Evolutionary conservation across 495 filamentous ascomycete genomes (phyloP).

Genomic region (Podospora appendiculata): DNA sequence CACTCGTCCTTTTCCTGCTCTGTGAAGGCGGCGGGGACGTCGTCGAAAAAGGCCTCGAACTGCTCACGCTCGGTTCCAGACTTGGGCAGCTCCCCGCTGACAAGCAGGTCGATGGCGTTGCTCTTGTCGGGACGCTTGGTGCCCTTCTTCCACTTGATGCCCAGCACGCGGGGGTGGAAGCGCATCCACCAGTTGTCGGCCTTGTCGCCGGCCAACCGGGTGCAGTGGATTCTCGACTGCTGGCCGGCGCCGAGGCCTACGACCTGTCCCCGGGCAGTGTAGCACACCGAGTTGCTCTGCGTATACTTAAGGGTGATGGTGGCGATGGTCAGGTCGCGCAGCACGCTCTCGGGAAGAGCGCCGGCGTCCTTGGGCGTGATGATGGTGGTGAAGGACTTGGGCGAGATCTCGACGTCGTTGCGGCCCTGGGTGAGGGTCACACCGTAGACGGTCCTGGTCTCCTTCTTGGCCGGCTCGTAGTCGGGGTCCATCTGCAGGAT

Average conservation of each 20-base stretch:
- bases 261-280: conserved; percentile 89
- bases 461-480: conserved; percentile 67
- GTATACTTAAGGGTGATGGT: conserved; percentile 98
- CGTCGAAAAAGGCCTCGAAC: conserved; percentile 86
- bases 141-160: conserved; percentile 93
- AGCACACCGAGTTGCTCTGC: conserved; percentile 97
- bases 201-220: conserved; percentile 95
- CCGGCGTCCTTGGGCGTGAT: conserved; percentile 73
- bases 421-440: conserved; percentile 79
- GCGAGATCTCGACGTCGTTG: conserved; percentile 82
- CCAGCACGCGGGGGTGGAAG: conserved; percentile 80
- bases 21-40: conserved; percentile 78
- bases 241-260: conserved; percentile 93
- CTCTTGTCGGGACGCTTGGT: conserved; percentile 94
- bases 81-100: conserved; percentile 78
- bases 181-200: conserved; percentile 99
- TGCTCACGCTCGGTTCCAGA: conserved; percentile 70
- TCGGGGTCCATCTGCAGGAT: conserved; percentile 88
- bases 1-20: conserved; percentile 76
- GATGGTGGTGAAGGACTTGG: conserved; percentile 74
- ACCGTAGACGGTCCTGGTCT: conserved; percentile 82
- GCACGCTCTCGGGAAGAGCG: conserved; percentile 67
- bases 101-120: conserved; percentile 94
- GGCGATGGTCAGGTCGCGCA: conserved; percentile 86
- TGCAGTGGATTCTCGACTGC: conserved; percentile 97